Evolutionary conservation across 2,329 filamentous ascomycete species (phyloP).

Genomic region (Trichoderma polysporum): DNA sequence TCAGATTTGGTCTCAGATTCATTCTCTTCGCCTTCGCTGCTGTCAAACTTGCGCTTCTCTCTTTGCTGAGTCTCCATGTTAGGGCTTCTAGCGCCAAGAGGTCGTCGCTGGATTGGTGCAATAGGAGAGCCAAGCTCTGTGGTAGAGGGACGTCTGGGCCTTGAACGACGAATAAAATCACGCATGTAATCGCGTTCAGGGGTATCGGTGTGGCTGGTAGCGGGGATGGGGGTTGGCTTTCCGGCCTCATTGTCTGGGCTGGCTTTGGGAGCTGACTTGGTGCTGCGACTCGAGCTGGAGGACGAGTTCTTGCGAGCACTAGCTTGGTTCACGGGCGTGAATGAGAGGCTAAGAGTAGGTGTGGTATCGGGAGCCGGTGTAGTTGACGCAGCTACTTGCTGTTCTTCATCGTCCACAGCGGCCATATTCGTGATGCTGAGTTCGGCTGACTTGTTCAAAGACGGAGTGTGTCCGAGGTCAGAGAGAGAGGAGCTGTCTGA

Average conservation of each 20-base stretch:
- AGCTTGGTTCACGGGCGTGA: conserved; percentile 31
- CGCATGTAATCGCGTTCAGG: conserved; percentile 38
- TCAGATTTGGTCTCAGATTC: too few relatives aligned
- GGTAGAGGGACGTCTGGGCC: conserved; percentile 30
- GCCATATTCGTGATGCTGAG: background rate
- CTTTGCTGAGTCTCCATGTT: conserved; percentile 37
- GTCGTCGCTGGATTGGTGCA: conserved; percentile 30
- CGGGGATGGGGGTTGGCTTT: background rate
- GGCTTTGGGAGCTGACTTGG: background rate
- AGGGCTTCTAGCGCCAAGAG: conserved; percentile 38
- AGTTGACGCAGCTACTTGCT: background rate
- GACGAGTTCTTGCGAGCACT: conserved; percentile 8
- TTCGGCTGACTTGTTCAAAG: background rate
- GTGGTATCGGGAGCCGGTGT: background rate
- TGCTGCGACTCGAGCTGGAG: background rate
- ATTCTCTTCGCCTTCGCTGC: conserved; percentile 23
- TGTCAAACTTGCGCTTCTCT: conserved; percentile 35
- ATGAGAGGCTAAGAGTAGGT: conserved; percentile 25
- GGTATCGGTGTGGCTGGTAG: conserved; percentile 32
- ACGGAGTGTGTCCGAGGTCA: conserved; percentile 13
- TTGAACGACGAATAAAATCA: conserved; percentile 38
- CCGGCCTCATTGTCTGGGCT: background rate
- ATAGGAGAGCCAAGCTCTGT: conserved; percentile 36
- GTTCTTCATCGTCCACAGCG: background rate
- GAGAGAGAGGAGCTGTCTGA: conserved; percentile 9